phyloP scores from a whole-genome alignment of 2,329 filamentous ascomycete genomes.

The Fusarium proliferatum region DNA sequence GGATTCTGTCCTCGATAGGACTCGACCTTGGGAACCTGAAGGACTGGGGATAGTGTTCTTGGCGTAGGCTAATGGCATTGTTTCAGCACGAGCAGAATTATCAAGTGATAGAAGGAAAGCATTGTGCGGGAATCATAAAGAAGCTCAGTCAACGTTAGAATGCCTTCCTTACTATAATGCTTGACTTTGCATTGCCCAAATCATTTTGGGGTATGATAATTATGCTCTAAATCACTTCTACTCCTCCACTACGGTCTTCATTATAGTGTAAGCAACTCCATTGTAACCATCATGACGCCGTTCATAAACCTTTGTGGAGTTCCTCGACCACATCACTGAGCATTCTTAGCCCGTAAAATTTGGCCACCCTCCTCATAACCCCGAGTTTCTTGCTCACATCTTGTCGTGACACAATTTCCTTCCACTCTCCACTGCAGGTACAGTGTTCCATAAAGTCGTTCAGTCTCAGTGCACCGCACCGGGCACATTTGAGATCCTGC shows the following conservation, averaged over 20 bases:
- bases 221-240: not conserved
- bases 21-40: too few species aligned
- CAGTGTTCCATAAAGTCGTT: slow-evolving; percentile 99
- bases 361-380: slow-evolving; percentile 80
- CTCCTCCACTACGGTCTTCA: not conserved
- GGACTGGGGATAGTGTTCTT: too few species aligned
- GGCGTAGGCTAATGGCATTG: too few species aligned
- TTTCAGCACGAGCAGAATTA: too few species aligned
- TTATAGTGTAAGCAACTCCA: not conserved
- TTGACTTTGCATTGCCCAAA: not conserved
- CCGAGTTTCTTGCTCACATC: slow-evolving; percentile 73
- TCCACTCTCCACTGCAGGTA: slow-evolving; percentile 89
- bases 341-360: slow-evolving; percentile 85
- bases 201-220: not conserved
- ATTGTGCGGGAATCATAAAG: too few species aligned
- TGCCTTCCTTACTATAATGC: not conserved
- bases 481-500: slow-evolving; percentile 86
- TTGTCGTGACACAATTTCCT: slow-evolving; percentile 73
- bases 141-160: not conserved
- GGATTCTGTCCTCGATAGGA: too few species aligned
- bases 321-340: slow-evolving; percentile 78
- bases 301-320: slow-evolving; percentile 62
- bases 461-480: slow-evolving; percentile 77
- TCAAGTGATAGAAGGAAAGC: too few species aligned
- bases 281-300: slow-evolving; percentile 14